Base-by-base conservation (phyloP, 345 rosid species). In the Salix arbutifolia region DNA sequence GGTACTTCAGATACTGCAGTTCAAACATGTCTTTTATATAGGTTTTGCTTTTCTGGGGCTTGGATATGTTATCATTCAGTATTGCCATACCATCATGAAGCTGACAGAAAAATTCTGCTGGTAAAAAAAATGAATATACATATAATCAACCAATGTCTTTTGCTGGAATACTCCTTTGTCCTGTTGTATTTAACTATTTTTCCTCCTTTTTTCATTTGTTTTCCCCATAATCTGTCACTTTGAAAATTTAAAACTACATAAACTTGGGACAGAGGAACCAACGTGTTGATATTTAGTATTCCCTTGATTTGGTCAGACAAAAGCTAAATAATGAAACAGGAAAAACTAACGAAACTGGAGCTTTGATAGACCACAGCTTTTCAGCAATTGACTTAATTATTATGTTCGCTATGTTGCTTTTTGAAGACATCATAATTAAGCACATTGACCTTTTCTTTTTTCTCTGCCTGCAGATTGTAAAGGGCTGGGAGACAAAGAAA, bases 401-500 rank as follows among this genome's bases (percentile, higher is more conserved):
- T 18, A 6, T 69, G 8, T 28, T 42, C 1, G 14, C 18, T 26
- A 9, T n/a, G 26, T 58, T 38, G 79, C 62, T 38, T 46, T 42
- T 56, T 68, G 8, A 68, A 68, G 28, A 38, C 18, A 21, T 14
- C 42, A 68, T 1, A 21, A 25, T 62, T 17, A 23, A 19, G 31
- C 56, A 53, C 35, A 79, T 70, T 80, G 19, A 76, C 65, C 46
- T 42, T 26, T 33, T 25, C 56, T 17, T 25, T 48, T 40, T 53
- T 58, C 71, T 31, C 56, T 68, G 71, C 67, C 70, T 62, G 79
- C 90, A 93, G 99, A 90, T 77, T 48, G 83, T 86, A 67, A 74
- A 70, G 78, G 90, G 78, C 61, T 96, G 99, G 98, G 92, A 88
- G 80, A 74, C 79, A 6, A 87, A 88, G 69, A 96, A 93, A 82